Evolutionary conservation across 2,329 filamentous ascomycete species (phyloP).

Genomic region (Daldinia sp.): DNA sequence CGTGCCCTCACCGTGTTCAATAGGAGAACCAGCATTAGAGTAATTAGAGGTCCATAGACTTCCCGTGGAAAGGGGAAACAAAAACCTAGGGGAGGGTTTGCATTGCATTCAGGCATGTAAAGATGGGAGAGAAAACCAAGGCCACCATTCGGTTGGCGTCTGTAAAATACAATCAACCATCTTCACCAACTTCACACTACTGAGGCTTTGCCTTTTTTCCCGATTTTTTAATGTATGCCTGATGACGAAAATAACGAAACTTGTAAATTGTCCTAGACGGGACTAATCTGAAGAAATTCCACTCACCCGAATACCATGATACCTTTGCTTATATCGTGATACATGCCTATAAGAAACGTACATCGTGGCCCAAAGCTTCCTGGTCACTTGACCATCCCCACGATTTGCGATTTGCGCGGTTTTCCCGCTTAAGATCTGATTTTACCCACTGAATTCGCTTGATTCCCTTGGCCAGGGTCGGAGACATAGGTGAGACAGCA

Average conservation of each 20-base stretch:
- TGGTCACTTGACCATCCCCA: constrained; percentile 29
- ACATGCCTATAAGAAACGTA: background rate
- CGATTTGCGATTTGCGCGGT: constrained; percentile 28
- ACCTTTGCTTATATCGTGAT: constrained; percentile 19
- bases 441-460: constrained; percentile 2
- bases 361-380: background rate
- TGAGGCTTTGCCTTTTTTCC: constrained; percentile 5
- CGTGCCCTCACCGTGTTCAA: constrained; percentile 41
- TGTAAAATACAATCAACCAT: constrained; percentile 41
- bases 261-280: background rate
- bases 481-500: too few relatives aligned
- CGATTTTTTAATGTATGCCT: constrained; percentile 5
- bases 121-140: constrained; percentile 45
- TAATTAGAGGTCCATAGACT: constrained; percentile 48
- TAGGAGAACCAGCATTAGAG: constrained; percentile 48
- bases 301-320: constrained; percentile 24
- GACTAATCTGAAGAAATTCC: constrained; percentile 23
- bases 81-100: constrained; percentile 41
- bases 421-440: constrained; percentile 24
- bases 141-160: constrained; percentile 28
- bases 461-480: background rate
- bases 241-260: constrained; percentile 5
- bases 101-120: constrained; percentile 47
- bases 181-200: constrained; percentile 28
- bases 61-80: constrained; percentile 37